Evolutionary conservation across 78 protist genomes (phyloP).

Genomic region (Chrysochromulina tobinii): DNA sequence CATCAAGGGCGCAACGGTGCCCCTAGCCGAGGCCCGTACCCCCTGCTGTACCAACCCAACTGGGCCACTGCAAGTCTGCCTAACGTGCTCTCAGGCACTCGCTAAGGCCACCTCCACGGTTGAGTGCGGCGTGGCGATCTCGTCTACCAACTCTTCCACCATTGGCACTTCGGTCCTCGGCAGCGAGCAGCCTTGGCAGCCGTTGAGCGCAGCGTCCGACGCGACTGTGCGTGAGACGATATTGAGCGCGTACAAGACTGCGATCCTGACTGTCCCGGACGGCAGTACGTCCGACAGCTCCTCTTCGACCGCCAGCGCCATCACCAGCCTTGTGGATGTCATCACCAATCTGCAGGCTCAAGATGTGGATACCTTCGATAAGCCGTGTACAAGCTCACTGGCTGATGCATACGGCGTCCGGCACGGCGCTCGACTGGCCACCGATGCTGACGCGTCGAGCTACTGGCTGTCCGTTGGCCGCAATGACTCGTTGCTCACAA

Average conservation of each 20-base stretch:
- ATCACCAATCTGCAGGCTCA: not conserved
- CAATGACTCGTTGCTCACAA: not conserved
- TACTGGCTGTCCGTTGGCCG: not conserved
- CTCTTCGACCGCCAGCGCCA: not conserved
- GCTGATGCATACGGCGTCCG: too few relatives aligned
- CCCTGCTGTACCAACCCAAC: too few relatives aligned
- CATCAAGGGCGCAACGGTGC: not conserved
- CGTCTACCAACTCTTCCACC: too few relatives aligned
- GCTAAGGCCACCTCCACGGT: too few relatives aligned
- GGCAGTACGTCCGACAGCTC: not conserved
- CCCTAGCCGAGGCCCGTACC: too few relatives aligned
- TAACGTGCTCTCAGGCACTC: too few relatives aligned
- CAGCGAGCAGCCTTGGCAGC: not conserved
- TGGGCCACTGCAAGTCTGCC: too few relatives aligned
- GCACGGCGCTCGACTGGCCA: not conserved
- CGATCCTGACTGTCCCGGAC: not conserved
- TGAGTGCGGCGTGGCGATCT: too few relatives aligned
- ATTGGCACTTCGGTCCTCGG: too few relatives aligned
- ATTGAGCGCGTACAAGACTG: too few relatives aligned
- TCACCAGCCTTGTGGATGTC: not conserved
- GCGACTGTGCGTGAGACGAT: not conserved
- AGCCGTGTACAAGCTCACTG: not conserved
- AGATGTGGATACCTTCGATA: not conserved
- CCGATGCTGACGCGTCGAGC: not conserved
- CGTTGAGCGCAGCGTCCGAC: not conserved